Evolutionary conservation across 1,139 yeast species (phyloP).

Genomic region (Yamadazyma triangularis): DNA sequence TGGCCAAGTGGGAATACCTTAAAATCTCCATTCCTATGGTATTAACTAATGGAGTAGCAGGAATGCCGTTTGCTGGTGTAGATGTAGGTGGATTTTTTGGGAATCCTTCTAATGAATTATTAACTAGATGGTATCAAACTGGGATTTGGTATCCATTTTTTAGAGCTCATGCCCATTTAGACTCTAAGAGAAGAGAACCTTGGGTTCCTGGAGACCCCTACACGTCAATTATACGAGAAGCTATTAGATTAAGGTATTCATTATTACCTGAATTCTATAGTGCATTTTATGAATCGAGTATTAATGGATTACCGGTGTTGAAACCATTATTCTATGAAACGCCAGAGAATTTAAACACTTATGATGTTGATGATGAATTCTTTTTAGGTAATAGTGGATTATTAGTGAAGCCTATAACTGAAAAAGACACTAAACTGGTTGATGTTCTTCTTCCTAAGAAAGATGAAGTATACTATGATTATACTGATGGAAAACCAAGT

Average conservation of each 20-base stretch:
- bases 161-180: conserved; percentile 95
- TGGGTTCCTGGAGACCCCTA: conserved; percentile 79
- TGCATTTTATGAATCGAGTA: conserved; percentile 63
- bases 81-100: conserved; percentile 98
- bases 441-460: conserved; percentile 59
- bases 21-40: conserved; percentile 82
- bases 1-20: conserved; percentile 87
- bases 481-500: conserved; percentile 30
- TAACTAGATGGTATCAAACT: conserved; percentile 92
- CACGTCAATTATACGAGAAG: conserved; percentile 62
- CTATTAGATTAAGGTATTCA: conserved; percentile 68
- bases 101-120: conserved; percentile 73
- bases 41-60: conserved; percentile 73
- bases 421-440: conserved; percentile 42
- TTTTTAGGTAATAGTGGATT: conserved; percentile 71
- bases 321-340: conserved; percentile 69
- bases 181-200: conserved; percentile 88
- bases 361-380: conserved; percentile 76
- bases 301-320: conserved; percentile 65
- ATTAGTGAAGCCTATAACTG: conserved; percentile 77
- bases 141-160: conserved; percentile 96
- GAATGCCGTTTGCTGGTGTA: conserved; percentile 92
- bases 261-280: conserved; percentile 80
- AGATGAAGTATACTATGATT: conserved; percentile 56
- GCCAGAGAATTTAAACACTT: conserved; percentile 48